Evolutionary conservation across 2,329 filamentous ascomycete genomes (phyloP), one percentile per base, ranked within the genome.

Genomic region (Penicillium freii): DNA sequence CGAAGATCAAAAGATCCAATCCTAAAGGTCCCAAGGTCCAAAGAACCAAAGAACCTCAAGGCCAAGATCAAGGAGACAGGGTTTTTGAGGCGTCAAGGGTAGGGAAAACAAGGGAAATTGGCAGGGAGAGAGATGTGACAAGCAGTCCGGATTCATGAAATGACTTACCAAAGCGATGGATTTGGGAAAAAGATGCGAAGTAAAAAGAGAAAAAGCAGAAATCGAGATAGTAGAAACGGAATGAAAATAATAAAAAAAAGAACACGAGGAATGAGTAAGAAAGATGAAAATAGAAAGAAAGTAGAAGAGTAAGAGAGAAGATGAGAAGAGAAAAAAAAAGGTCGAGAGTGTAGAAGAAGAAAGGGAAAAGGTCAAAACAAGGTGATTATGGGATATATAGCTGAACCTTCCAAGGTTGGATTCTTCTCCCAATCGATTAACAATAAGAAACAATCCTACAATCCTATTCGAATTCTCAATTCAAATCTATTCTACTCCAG

Each of bases 361-460:
- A 44, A 43, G 31, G 38, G 44, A 53, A 57, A 46, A 55, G 47
- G 54, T 29, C 43, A 54, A 54, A 56, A 52, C 58, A 52, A 46
- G 43, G 17, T 23, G 54, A 34, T 50, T 52, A 59, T 27, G 55
- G 29, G 19, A 23, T 17, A n/a, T 9, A 48, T 9, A 48, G 48
- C 43, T 50, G 44, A 50, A 55, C 46, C 53, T 51, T 23, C 23
- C 23, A 23, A 23, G 23, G 23, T 23, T 36, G 13, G 19, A 25
- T 33, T 52, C 40, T 44, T 19, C 21, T 43, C 19, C 39, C 36
- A 33, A 42, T 50, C 31, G 23, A 21, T 31, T 31, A 29, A 50
- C 19, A 50, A 10, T 13, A 33, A 10, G 34, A 36, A 9, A 9
- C 17, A 9, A 19, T 11, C n/a, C 34, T 8, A 21, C 2, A 17